These are phyloP conservation scores for Hydnomerulius pinastri DNA, from an alignment of 768 basidiomycete genomes.

Conservation along the genomic window DNA sequence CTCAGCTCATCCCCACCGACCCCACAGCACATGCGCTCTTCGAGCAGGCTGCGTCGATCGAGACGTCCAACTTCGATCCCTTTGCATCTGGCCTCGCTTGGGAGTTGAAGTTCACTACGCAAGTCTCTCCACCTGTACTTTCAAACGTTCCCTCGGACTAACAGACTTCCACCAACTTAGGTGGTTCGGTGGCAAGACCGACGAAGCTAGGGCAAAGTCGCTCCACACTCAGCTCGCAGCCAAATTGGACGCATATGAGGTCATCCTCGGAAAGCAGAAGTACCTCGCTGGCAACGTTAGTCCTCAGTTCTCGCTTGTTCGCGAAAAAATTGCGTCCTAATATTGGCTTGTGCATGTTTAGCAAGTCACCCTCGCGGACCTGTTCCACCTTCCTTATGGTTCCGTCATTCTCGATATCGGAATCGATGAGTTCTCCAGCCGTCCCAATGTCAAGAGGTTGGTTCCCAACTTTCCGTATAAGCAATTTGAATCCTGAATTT, in stretches of 20 bases:
- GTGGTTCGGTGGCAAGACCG: slow-evolving; percentile 27
- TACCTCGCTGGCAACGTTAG: slow-evolving; percentile 39
- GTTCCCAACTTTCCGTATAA: background rate
- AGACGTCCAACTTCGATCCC: slow-evolving; percentile 52
- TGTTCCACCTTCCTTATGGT: slow-evolving; percentile 23
- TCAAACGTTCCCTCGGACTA: background rate
- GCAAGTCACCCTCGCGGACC: slow-evolving; percentile 22
- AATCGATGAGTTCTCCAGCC: slow-evolving; percentile 15
- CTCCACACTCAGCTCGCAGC: slow-evolving; percentile 32
- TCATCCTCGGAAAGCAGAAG: slow-evolving; percentile 34
- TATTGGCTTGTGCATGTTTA: background rate
- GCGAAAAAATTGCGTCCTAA: background rate
- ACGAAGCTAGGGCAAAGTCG: slow-evolving; percentile 32
- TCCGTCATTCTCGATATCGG: slow-evolving; percentile 7
- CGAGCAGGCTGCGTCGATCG: slow-evolving; percentile 54
- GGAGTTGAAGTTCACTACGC: slow-evolving; percentile 53
- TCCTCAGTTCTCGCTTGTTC: background rate
- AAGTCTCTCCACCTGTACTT: slow-evolving; percentile 9
- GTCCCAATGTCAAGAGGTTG: slow-evolving; percentile 23
- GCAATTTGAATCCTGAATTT: background rate
- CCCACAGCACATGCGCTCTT: slow-evolving; percentile 42
- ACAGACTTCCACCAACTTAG: background rate
- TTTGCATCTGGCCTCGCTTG: slow-evolving; percentile 39
- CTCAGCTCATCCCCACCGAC: slow-evolving; percentile 38
- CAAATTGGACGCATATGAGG: slow-evolving; percentile 33